Conservation (phyloP, 2,329 filamentous ascomycete genomes). For the Aspergillus spinulosporus region DNA sequence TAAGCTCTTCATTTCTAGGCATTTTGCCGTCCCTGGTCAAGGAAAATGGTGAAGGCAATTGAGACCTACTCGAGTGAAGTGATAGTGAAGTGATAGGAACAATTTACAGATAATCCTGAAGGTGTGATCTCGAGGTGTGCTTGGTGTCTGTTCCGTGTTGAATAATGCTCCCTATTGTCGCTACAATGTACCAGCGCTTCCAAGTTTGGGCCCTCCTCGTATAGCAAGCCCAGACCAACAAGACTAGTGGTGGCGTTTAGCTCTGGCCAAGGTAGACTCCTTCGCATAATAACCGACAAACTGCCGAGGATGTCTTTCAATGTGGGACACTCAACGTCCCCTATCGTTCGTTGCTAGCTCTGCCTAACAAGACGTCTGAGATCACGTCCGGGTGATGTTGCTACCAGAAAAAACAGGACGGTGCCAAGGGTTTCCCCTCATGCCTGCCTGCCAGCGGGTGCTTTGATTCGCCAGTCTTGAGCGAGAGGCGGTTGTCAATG, state of each 20-base stretch:
- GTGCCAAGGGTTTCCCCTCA: slow-evolving; percentile 11
- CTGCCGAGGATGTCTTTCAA: neutral
- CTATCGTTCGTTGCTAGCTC: neutral
- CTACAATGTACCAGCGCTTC: neutral
- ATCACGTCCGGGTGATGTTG: neutral
- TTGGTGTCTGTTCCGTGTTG: no score
- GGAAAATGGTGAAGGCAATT: no score
- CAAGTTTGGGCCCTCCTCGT: neutral
- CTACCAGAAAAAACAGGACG: neutral
- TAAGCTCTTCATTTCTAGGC: no score
- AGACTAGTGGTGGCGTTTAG: slow-evolving; percentile 1
- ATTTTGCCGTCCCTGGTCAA: no score
- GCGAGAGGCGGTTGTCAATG: neutral
- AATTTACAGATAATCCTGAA: no score
- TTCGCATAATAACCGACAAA: neutral
- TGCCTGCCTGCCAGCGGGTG: neutral
- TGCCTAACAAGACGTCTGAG: neutral
- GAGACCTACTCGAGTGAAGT: no score
- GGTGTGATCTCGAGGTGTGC: no score
- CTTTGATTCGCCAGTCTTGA: neutral
- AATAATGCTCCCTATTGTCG: no score
- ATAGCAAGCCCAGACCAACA: neutral
- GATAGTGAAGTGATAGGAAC: no score
- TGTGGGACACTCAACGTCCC: neutral
- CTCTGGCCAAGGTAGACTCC: neutral